Conservation (phyloP, 768 basidiomycete species). For the Neoboletus magnificus region DNA sequence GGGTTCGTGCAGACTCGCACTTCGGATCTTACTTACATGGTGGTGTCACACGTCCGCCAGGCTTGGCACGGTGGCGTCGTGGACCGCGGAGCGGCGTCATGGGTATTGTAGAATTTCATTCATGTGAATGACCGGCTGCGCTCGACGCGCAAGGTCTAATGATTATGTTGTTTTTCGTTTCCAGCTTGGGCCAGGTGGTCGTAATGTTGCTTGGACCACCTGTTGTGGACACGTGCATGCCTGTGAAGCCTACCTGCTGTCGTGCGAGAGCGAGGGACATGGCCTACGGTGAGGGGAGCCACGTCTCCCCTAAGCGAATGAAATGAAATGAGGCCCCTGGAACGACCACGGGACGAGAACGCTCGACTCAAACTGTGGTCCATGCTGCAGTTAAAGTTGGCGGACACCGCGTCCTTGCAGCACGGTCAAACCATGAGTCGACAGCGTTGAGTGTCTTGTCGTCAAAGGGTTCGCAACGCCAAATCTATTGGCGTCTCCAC, state of each 20-base stretch:
- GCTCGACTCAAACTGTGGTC: background rate
- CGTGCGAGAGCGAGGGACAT: background rate
- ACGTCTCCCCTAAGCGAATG: background rate
- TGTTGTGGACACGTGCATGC: slow-evolving; percentile 5
- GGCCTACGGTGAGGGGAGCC: background rate
- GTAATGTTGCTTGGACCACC: background rate
- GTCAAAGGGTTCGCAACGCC: background rate
- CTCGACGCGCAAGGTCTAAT: background rate
- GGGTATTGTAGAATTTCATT: background rate
- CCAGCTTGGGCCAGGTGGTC: background rate
- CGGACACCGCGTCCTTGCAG: background rate
- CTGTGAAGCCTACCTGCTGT: background rate
- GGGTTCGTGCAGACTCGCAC: background rate
- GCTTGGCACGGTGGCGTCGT: slow-evolving; percentile 5
- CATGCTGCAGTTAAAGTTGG: background rate
- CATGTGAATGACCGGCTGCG: background rate
- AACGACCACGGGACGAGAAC: background rate
- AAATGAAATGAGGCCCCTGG: slow-evolving; percentile 1
- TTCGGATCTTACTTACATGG: slow-evolving; percentile 10
- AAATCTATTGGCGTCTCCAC: background rate
- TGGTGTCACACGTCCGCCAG: background rate
- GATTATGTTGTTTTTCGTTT: background rate
- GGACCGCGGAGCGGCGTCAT: background rate
- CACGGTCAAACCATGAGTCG: background rate
- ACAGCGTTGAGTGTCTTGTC: background rate